Evolutionary conservation across 169 alveolate species (phyloP).

Genomic region (Plasmodium vinckei): DNA sequence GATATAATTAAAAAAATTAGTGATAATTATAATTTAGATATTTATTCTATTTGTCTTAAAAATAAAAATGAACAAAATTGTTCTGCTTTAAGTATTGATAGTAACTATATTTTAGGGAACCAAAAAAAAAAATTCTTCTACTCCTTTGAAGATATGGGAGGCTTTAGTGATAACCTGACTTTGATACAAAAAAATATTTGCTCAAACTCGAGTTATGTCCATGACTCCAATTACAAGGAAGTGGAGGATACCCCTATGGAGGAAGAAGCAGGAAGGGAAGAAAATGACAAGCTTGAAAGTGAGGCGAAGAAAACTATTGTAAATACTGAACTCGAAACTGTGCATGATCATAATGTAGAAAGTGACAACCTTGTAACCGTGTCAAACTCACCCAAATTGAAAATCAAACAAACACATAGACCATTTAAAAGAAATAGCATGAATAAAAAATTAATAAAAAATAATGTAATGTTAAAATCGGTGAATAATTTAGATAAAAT

Average conservation of each 20-base stretch:
- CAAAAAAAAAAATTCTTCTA: not conserved
- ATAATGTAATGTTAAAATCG: conserved; percentile 25
- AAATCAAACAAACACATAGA: not conserved
- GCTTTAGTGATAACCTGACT: not conserved
- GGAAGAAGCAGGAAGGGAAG: too few species aligned
- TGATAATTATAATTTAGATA: not conserved
- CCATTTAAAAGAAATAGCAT: not conserved
- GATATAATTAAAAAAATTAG: conserved; percentile 1
- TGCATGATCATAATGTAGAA: not conserved
- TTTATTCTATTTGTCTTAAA: conserved; percentile 38
- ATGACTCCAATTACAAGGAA: not conserved
- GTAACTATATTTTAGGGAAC: not conserved
- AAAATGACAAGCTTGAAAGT: too few species aligned
- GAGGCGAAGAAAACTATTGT: too few species aligned
- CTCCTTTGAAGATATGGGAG: not conserved
- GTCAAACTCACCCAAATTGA: not conserved
- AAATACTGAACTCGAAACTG: not conserved
- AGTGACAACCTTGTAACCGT: not conserved
- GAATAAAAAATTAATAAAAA: conserved; percentile 1
- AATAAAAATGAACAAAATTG: not conserved
- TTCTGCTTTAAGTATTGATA: not conserved
- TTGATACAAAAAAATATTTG: conserved; percentile 28
- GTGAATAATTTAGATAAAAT: conserved; percentile 11
- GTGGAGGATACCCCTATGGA: too few species aligned
- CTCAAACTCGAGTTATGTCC: not conserved